Percentiles rank a stretch among this genome's conserved stretches.
phyloP scores from a whole-genome alignment of 371 early-diverging fungal species.

The Aphelidium insulamus region DNA sequence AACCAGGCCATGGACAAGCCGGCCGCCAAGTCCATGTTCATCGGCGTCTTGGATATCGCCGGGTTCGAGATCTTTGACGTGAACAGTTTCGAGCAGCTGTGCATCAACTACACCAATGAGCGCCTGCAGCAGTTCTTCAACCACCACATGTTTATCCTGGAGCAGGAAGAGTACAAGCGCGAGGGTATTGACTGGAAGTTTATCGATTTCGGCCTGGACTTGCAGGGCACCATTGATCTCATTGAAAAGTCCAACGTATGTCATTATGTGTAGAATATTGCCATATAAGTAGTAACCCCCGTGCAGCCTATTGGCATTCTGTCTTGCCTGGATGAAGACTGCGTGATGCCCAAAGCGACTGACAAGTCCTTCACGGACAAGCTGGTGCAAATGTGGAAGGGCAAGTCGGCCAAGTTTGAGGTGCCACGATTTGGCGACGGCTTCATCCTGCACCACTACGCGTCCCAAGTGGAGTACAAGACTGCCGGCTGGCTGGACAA shows the following conservation, averaged over 20 bases:
- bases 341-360: constrained; percentile 93
- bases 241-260: constrained; percentile 83
- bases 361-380: constrained; percentile 94
- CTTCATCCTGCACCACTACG: constrained; percentile 93
- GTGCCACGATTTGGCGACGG: constrained; percentile 71
- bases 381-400: constrained; percentile 67
- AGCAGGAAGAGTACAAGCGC: constrained; percentile 93
- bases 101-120: constrained; percentile 99
- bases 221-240: constrained; percentile 96
- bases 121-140: constrained; percentile 99
- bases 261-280: neutral
- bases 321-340: constrained; percentile 97
- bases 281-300: neutral
- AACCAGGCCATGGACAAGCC: constrained; percentile 65
- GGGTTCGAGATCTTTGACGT: constrained; percentile 98
- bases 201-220: constrained; percentile 97
- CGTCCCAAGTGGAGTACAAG: constrained; percentile 90
- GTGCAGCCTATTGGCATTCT: constrained; percentile 88
- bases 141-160: constrained; percentile 98
- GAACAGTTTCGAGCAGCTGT: constrained; percentile 98
- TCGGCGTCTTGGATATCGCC: constrained; percentile 99
- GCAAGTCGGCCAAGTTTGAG: constrained; percentile 68
- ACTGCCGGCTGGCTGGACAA: constrained; percentile 94
- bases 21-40: constrained; percentile 48
- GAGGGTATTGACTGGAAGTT: constrained; percentile 98